Evolutionary conservation across 2,329 filamentous ascomycete species (phyloP).

Genomic region (Aspergillus sp.): DNA sequence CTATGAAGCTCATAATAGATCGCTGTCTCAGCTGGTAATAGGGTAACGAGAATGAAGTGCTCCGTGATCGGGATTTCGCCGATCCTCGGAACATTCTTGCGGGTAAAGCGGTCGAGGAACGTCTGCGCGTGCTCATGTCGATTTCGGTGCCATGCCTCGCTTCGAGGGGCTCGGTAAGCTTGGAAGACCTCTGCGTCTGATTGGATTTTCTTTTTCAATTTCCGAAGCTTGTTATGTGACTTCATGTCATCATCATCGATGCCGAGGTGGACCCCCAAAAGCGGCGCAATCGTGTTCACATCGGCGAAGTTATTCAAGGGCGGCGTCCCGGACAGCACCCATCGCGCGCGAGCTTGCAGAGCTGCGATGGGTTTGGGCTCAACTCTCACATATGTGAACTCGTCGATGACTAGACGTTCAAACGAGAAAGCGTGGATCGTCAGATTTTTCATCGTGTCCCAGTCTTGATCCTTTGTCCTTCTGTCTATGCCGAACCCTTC

Average conservation of each 20-base stretch:
- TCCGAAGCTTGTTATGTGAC: slow-evolving; percentile 48
- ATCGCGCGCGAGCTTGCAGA: slow-evolving; percentile 54
- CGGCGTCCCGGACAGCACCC: slow-evolving; percentile 66
- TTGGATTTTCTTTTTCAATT: slow-evolving; percentile 21
- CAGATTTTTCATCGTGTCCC: slow-evolving; percentile 30
- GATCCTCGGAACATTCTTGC: slow-evolving; percentile 48
- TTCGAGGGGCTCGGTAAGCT: slow-evolving; percentile 50
- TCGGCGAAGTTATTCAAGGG: slow-evolving; percentile 58
- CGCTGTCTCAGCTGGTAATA: slow-evolving; percentile 50
- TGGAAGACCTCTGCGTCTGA: slow-evolving; percentile 57
- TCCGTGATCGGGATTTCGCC: slow-evolving; percentile 48
- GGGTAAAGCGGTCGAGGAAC: slow-evolving; percentile 56
- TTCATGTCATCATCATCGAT: slow-evolving; percentile 50
- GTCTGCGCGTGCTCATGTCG: slow-evolving; percentile 54
- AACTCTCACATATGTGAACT: slow-evolving; percentile 59
- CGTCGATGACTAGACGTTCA: slow-evolving; percentile 62
- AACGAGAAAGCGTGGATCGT: slow-evolving; percentile 62
- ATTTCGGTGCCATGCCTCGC: slow-evolving; percentile 52
- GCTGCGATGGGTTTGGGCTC: slow-evolving; percentile 45
- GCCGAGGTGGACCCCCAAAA: slow-evolving; percentile 57
- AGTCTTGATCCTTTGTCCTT: slow-evolving; percentile 11
- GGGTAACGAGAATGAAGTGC: slow-evolving; percentile 43
- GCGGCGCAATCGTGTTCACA: slow-evolving; percentile 57
- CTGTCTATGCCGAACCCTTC: slow-evolving; percentile 25
- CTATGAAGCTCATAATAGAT: slow-evolving; percentile 58